Evolutionary conservation across 352 stramenopile genomes (phyloP), one percentile per base, ranked within the genome.

Genomic region (Globisporangium spiculum): DNA sequence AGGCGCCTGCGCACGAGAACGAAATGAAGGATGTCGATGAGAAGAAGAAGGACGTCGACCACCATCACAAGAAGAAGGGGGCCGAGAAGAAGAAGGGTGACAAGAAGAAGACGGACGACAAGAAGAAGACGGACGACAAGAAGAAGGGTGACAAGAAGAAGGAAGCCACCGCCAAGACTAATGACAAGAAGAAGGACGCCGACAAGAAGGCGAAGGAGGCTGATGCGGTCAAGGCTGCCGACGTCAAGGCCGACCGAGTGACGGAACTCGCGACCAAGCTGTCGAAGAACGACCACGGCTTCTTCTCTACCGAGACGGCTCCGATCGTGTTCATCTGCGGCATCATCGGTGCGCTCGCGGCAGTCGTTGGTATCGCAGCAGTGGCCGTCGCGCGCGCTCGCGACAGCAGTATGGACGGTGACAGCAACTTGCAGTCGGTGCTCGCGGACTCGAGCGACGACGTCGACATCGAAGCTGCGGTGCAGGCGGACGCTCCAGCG

Each of bases 311-410:
- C 53, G 73, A 85, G 24, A 72, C 73, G 22, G 72, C 71, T 16
- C 81, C 83, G 0, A 69, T 91, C 18, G 72, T 91, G 65, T 75
- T 91, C 48, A 84, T 90, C 60, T 90, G 83, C 63, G 82, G 80
- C 32, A 76, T 86, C 63, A 80, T 93, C 62, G 83, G 83, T 63
- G 82, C 74, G 30, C 58, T 93, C n/a, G 85, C 82, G 7, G 79
- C 83, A 4, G 82, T 92, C 24, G 69, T 93, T 44, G 85, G 83
- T 38, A 79, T 93, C 24, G 80, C 76, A 56, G 85, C 76, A 9
- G 60, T 93, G 30, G 79, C 83, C 12, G 75, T 88, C 24, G 70
- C 66, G 38, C 74, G 78, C 59, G 53, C 71, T 3, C 71, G 75
- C n/a, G 63, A 63, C 63, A 63, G 77, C 34, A 66, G 65, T 2